These are phyloP conservation scores for Dothistroma pini DNA, from an alignment of 2,329 filamentous ascomycete species.

Conservation along the genomic window DNA sequence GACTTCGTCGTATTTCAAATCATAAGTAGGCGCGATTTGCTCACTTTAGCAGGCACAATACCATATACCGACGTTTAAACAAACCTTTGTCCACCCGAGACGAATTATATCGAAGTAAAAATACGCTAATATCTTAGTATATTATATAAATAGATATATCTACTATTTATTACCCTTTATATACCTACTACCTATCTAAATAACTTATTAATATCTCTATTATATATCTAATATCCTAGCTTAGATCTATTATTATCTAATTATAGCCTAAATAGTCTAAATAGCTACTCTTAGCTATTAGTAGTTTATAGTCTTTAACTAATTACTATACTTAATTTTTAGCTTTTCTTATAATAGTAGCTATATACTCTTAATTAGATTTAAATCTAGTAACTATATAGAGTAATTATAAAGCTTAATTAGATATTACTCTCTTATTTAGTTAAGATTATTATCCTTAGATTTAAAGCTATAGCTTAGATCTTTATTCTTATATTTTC, in stretches of 20 bases:
- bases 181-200: no score
- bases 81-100: not conserved
- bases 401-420: not conserved
- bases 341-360: constrained; percentile 6
- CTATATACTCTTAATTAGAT: constrained; percentile 1
- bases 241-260: not conserved
- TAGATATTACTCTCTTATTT: not conserved
- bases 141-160: no score
- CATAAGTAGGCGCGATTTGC: not conserved
- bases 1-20: not conserved
- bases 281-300: not conserved
- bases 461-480: constrained; percentile 1
- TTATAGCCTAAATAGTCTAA: not conserved
- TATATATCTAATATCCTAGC: no score
- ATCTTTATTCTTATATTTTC: not conserved
- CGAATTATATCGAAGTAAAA: not conserved
- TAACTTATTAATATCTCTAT: no score
- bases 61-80: not conserved
- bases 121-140: no score
- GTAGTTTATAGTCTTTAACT: not conserved
- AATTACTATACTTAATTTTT: not conserved
- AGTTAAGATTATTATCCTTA: not conserved
- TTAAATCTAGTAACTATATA: not conserved
- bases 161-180: no score
- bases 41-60: not conserved